Conservation (phyloP, 441 rosid species). For the Croton laevigatus region DNA sequence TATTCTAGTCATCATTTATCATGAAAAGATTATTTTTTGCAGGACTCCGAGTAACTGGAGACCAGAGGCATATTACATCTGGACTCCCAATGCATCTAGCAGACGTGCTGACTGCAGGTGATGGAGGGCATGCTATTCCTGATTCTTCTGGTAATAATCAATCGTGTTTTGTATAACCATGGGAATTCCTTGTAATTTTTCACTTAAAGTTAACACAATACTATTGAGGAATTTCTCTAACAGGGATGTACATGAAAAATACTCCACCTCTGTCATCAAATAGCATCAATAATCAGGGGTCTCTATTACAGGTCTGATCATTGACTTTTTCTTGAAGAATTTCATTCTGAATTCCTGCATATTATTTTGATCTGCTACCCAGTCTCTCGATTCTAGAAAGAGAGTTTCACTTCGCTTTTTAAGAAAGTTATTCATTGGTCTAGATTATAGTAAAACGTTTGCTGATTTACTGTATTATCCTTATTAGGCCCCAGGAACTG, state of each 20-base stretch:
- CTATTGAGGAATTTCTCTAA: constrained; percentile 15
- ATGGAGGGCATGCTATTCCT: constrained; percentile 53
- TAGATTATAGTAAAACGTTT: no score
- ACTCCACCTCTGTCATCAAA: constrained; percentile 58
- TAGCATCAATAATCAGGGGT: constrained; percentile 57
- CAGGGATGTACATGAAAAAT: constrained; percentile 71
- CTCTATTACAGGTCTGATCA: constrained; percentile 65
- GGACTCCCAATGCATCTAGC: constrained; percentile 84
- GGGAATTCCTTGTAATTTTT: constrained; percentile 12
- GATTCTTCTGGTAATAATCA: constrained; percentile 54
- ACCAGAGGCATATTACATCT: constrained; percentile 75
- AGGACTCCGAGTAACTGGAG: constrained; percentile 73
- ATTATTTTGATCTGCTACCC: no score
- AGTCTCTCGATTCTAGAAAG: no score
- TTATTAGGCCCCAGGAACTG: constrained; percentile 63
- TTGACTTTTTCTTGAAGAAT: constrained; percentile 5
- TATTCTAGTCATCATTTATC: constrained; percentile 5
- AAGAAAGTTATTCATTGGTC: no score
- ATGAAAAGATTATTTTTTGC: constrained; percentile 24
- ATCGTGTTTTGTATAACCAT: constrained; percentile 8
- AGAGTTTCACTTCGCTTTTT: no score
- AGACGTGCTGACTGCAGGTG: constrained; percentile 61
- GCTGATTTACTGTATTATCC: not conserved
- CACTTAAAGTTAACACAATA: constrained; percentile 12
- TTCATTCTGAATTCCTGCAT: constrained; percentile 13